Evolutionary conservation across 176 grass and related monocot species (phyloP).

Genomic region (Poa annua): DNA sequence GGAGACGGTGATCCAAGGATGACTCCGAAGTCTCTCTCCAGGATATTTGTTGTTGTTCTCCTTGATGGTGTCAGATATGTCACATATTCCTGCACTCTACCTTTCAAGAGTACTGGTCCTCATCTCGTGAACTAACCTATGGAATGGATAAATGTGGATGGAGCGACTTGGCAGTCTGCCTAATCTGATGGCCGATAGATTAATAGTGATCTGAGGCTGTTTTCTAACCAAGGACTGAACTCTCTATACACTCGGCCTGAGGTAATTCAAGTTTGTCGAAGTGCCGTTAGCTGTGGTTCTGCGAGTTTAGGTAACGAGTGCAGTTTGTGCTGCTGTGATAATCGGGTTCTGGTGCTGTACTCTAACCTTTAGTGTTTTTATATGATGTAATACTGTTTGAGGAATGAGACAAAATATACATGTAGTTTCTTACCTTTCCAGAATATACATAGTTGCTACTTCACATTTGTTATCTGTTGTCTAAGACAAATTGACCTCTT

Average conservation of each 20-base stretch:
- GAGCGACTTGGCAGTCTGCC: neutral
- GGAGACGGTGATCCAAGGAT: conserved; percentile 76
- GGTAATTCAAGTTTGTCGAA: conserved; percentile 47
- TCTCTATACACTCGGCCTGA: conserved; percentile 44
- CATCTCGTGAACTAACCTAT: conserved; percentile 84
- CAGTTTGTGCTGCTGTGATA: conserved; percentile 37
- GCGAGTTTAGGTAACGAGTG: conserved; percentile 28
- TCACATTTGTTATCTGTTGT: neutral
- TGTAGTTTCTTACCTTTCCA: neutral
- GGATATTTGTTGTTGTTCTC: conserved; percentile 93
- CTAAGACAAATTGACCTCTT: neutral
- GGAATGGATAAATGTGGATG: conserved; percentile 1
- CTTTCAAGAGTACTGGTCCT: conserved; percentile 68
- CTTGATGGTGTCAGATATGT: conserved; percentile 94
- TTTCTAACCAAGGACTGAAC: conserved; percentile 43
- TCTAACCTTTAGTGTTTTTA: conserved; percentile 25
- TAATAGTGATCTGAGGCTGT: conserved; percentile 27
- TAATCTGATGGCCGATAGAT: conserved; percentile 29
- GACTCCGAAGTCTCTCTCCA: conserved; percentile 66
- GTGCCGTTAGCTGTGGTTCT: conserved; percentile 30
- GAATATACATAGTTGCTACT: neutral
- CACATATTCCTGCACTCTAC: conserved; percentile 94
- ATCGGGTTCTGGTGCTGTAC: conserved; percentile 21
- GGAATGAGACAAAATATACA: conserved; percentile 28
- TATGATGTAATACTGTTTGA: conserved; percentile 35